A percentile compares a stretch with the other conserved stretches of the same genome.
Conservation (phyloP, 2,329 filamentous ascomycete species). For the Rhinocladiella mackenziei region DNA sequence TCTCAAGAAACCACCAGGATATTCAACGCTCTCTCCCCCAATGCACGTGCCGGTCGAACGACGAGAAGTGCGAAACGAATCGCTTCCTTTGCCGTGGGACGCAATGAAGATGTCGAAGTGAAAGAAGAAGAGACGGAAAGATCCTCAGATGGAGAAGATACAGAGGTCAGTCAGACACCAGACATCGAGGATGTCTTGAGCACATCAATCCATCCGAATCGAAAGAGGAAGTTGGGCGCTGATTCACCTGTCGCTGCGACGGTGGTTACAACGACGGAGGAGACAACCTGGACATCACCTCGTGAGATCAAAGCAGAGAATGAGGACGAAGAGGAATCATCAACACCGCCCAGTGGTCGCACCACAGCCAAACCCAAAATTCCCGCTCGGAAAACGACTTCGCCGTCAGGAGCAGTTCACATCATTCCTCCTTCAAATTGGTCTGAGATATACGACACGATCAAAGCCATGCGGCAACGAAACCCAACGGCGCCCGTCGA, state of each 20-base stretch:
- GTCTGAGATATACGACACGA: constrained; percentile 73
- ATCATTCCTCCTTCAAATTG: constrained; percentile 69
- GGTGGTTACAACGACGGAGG: constrained; percentile 18
- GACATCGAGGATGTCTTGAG: constrained; percentile 58
- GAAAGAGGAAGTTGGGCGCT: constrained; percentile 49
- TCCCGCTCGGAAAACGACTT: constrained; percentile 40
- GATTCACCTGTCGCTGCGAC: constrained; percentile 31
- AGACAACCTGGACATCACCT: constrained; percentile 18
- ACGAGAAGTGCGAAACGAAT: constrained; percentile 41
- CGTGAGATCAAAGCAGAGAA: constrained; percentile 31
- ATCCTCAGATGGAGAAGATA: constrained; percentile 32
- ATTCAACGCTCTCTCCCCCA: constrained; percentile 46
- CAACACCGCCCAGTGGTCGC: constrained; percentile 30
- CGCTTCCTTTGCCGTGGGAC: constrained; percentile 47
- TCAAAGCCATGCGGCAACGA: constrained; percentile 71
- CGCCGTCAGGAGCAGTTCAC: constrained; percentile 35
- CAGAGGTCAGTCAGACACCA: constrained; percentile 31
- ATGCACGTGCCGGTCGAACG: constrained; percentile 41
- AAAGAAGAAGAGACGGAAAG: constrained; percentile 32
- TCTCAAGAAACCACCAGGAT: constrained; percentile 57
- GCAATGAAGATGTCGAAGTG: constrained; percentile 22
- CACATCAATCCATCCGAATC: constrained; percentile 31
- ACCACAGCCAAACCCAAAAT: constrained; percentile 36
- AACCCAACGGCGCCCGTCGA: constrained; percentile 76
- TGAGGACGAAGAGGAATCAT: constrained; percentile 32